These are phyloP conservation scores for Leccinum pachyderme DNA, from an alignment of 1,284 basidiomycete genomes.

Conservation along the genomic window DNA sequence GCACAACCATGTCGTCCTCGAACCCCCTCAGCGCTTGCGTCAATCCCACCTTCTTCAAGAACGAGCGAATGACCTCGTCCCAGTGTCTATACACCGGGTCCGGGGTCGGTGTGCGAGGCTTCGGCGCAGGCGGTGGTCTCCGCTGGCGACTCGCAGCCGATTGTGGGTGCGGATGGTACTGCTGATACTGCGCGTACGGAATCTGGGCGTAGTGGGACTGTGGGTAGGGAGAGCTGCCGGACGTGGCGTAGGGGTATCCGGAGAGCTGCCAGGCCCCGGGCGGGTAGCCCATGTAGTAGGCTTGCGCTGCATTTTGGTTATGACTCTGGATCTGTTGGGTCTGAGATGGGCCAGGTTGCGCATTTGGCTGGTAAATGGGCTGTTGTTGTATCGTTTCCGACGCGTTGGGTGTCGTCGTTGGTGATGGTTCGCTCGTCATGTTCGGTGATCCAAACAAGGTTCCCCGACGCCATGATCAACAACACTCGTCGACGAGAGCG, in stretches of 20 bases:
- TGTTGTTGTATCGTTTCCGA: conserved; percentile 19
- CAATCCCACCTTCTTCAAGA: conserved; percentile 56
- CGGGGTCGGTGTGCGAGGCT: conserved; percentile 36
- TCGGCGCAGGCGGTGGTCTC: conserved; percentile 21
- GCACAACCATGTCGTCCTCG: conserved; percentile 62
- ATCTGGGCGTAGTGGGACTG: conserved; percentile 34
- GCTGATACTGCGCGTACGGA: conserved; percentile 34
- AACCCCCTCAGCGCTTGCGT: conserved; percentile 62
- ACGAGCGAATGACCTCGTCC: conserved; percentile 57
- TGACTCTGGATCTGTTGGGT: conserved; percentile 14
- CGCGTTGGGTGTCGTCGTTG: conserved; percentile 3
- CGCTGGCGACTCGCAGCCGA: conserved; percentile 25
- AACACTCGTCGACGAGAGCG: background rate
- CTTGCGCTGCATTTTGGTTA: conserved; percentile 25
- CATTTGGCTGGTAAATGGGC: conserved; percentile 7
- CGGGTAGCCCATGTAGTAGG: conserved; percentile 35
- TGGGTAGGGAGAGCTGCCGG: conserved; percentile 32
- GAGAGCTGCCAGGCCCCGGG: conserved; percentile 33
- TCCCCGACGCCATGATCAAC: background rate
- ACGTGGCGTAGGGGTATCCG: conserved; percentile 31
- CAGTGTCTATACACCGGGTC: conserved; percentile 52
- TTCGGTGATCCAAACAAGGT: background rate
- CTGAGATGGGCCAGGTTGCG: conserved; percentile 20
- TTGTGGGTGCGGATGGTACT: conserved; percentile 27
- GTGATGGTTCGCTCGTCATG: conserved; percentile 19